These are phyloP conservation scores for Epichloe typhina DNA, from an alignment of 2,329 filamentous ascomycete genomes.

Conservation along the genomic window DNA sequence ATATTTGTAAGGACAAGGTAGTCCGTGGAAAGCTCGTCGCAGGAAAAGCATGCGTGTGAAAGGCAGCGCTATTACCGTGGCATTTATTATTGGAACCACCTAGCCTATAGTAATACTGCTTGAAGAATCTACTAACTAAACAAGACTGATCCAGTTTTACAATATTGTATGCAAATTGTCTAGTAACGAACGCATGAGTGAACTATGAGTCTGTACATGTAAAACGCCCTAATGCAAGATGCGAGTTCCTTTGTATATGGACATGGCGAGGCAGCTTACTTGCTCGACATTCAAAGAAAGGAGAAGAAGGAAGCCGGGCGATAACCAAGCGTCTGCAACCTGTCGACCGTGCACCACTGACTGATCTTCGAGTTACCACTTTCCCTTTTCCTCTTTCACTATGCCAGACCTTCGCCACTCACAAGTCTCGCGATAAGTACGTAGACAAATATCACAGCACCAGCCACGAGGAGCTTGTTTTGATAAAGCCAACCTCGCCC, in stretches of 20 bases:
- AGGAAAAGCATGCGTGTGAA: too few species aligned
- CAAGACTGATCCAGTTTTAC: neutral
- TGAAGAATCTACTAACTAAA: neutral
- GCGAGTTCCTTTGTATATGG: neutral
- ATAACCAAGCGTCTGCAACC: neutral
- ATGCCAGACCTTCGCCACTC: slow-evolving; percentile 28
- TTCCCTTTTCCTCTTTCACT: neutral
- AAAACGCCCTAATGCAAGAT: neutral
- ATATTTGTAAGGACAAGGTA: too few species aligned
- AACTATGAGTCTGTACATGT: neutral
- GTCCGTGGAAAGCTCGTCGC: too few species aligned
- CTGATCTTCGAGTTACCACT: neutral
- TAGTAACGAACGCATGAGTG: neutral
- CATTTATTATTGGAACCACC: too few species aligned
- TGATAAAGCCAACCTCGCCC: slow-evolving; percentile 70
- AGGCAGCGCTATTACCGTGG: too few species aligned
- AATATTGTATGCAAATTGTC: neutral
- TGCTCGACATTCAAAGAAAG: neutral
- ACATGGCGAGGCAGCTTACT: neutral
- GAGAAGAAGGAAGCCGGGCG: neutral
- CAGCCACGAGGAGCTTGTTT: slow-evolving; percentile 64
- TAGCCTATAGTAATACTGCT: too few species aligned
- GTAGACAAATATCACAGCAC: slow-evolving; percentile 64
- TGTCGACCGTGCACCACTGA: neutral
- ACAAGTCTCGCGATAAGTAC: slow-evolving; percentile 69